Conservation (phyloP, 2,329 filamentous ascomycete species). For the Alternaria triticina region DNA sequence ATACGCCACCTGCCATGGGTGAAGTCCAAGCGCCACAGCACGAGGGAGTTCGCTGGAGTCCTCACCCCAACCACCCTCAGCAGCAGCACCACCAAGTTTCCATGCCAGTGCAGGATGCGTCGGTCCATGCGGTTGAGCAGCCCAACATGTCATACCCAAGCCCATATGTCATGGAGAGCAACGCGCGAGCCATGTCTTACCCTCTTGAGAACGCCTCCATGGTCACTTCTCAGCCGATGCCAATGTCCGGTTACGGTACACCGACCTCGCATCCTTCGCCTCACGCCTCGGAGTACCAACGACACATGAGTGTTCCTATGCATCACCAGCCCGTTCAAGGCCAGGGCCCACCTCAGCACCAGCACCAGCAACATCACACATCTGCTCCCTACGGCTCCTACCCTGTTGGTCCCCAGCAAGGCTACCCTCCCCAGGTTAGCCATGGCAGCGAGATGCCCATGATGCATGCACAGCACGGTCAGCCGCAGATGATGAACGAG, state of each 20-base stretch:
- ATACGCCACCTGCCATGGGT: conserved; percentile 36
- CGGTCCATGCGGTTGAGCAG: conserved; percentile 39
- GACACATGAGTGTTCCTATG: conserved; percentile 47
- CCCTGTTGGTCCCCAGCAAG: conserved; percentile 34
- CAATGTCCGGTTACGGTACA: conserved; percentile 47
- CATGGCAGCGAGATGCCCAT: conserved; percentile 47
- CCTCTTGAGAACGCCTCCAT: conserved; percentile 47
- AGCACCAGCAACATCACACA: conserved; percentile 37
- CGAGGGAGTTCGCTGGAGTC: conserved; percentile 43
- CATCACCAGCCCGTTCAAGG: conserved; percentile 38
- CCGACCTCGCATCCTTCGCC: conserved; percentile 47
- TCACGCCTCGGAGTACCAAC: conserved; percentile 46
- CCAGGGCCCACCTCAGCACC: conserved; percentile 31
- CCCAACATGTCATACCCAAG: conserved; percentile 42
- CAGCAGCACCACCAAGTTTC: conserved; percentile 44
- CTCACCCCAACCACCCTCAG: conserved; percentile 41
- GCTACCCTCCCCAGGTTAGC: conserved; percentile 43
- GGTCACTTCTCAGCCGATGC: conserved; percentile 46
- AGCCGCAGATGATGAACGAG: conserved; percentile 48
- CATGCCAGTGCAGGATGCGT: conserved; percentile 41
- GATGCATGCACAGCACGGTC: conserved; percentile 45
- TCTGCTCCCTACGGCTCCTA: conserved; percentile 38
- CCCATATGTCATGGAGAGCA: conserved; percentile 48
- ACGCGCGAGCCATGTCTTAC: conserved; percentile 48
- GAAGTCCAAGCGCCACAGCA: conserved; percentile 38